phyloP scores from a whole-genome alignment of 169 alveolate genomes.

The Babesia ovata region DNA sequence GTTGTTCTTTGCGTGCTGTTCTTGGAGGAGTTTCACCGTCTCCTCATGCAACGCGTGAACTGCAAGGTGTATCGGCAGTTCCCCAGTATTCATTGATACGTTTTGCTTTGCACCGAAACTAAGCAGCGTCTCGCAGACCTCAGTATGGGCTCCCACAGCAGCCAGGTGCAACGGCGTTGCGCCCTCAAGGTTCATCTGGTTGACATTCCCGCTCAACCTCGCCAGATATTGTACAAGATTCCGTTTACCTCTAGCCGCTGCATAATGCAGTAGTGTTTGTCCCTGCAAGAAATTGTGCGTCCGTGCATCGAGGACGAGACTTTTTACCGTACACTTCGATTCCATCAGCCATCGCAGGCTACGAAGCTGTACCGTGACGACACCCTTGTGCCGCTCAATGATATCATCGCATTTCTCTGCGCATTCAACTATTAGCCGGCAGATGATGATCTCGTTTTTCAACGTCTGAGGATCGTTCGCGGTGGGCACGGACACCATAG shows the following conservation, averaged over 20 bases:
- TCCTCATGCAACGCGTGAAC: slow-evolving; percentile 77
- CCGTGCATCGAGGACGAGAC: slow-evolving; percentile 70
- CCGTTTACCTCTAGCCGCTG: slow-evolving; percentile 83
- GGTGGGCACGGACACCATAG: slow-evolving; percentile 65
- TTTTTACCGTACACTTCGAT: slow-evolving; percentile 25
- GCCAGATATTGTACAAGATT: slow-evolving; percentile 78
- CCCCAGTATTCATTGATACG: slow-evolving; percentile 77
- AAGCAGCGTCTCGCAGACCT: slow-evolving; percentile 76
- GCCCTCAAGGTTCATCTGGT: slow-evolving; percentile 79
- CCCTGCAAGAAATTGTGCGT: slow-evolving; percentile 80
- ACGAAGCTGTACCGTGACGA: neutral
- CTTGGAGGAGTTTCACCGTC: slow-evolving; percentile 72
- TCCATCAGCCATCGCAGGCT: slow-evolving; percentile 30
- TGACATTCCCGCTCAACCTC: slow-evolving; percentile 78
- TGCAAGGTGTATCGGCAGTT: slow-evolving; percentile 84
- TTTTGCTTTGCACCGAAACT: slow-evolving; percentile 70
- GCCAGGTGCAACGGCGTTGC: slow-evolving; percentile 90
- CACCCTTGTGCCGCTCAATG: slow-evolving; percentile 7
- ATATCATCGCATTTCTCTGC: slow-evolving; percentile 27
- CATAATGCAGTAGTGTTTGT: slow-evolving; percentile 83
- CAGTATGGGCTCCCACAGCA: slow-evolving; percentile 80
- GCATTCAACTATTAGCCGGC: slow-evolving; percentile 16
- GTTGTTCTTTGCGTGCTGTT: slow-evolving; percentile 65
- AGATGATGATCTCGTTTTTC: slow-evolving; percentile 43
- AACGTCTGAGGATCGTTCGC: slow-evolving; percentile 3